Evolutionary conservation across 2,329 filamentous ascomycete species (phyloP).

Genomic region (Pestalotiopsis sp.): DNA sequence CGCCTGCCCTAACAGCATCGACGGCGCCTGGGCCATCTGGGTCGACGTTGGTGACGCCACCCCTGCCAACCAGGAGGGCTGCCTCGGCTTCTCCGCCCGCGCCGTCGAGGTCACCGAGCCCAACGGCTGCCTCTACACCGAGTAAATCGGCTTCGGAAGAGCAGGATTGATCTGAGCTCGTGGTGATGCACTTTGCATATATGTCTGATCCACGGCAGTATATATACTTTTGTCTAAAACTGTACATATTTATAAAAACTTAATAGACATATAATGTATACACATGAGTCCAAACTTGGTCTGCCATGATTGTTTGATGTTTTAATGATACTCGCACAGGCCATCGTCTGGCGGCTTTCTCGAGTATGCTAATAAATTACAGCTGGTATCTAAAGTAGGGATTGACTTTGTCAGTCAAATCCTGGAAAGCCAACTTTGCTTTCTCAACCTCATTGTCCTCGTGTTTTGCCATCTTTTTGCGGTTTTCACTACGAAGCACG

Average conservation of each 20-base stretch:
- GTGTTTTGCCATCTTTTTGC: constrained; percentile 44
- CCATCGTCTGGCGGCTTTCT: too few relatives aligned
- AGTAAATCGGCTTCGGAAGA: not conserved
- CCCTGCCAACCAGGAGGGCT: constrained; percentile 40
- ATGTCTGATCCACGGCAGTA: too few relatives aligned
- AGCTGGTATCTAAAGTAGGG: constrained; percentile 62
- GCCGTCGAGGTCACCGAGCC: constrained; percentile 32
- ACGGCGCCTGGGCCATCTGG: constrained; percentile 46
- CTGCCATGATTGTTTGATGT: not conserved
- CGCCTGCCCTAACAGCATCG: constrained; percentile 53
- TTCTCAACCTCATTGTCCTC: constrained; percentile 62
- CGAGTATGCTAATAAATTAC: not conserved
- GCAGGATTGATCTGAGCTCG: not conserved
- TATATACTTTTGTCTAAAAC: not conserved
- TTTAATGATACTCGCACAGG: not conserved
- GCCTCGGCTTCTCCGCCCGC: constrained; percentile 38
- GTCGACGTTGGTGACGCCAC: constrained; percentile 26
- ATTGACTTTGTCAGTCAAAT: constrained; percentile 71
- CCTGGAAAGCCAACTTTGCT: constrained; percentile 67
- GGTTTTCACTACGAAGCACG: constrained; percentile 63
- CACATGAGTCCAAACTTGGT: not conserved
- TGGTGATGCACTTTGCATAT: not conserved
- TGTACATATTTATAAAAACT: not conserved
- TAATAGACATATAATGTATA: not conserved
- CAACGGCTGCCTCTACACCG: constrained; percentile 39